A percentile compares a stretch with the other conserved stretches of the same genome.
phyloP scores from a whole-genome alignment of 2,329 filamentous ascomycete genomes.

The Aspergillus aculeatus region DNA sequence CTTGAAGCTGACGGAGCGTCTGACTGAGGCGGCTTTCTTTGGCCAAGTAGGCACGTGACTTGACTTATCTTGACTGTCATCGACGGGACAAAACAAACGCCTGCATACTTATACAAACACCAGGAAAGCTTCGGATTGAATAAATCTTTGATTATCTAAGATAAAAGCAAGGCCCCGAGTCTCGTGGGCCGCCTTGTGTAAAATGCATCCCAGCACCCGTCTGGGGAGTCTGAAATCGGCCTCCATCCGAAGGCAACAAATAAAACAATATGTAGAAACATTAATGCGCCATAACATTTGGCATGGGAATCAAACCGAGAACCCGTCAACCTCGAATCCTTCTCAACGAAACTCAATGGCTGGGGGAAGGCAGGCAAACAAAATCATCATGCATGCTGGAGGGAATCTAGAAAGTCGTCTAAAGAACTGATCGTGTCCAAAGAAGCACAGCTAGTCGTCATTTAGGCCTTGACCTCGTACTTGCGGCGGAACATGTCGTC shows the following conservation, averaged over 20 bases:
- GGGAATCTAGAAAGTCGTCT: conserved; percentile 39
- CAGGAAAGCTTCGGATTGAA: neutral
- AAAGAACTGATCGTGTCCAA: conserved; percentile 28
- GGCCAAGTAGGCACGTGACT: too few relatives aligned
- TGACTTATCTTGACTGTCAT: neutral
- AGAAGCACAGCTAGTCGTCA: conserved; percentile 20
- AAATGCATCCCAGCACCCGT: conserved; percentile 7
- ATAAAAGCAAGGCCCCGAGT: conserved; percentile 17
- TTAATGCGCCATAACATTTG: conserved; percentile 2
- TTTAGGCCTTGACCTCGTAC: conserved; percentile 72
- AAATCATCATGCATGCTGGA: conserved; percentile 31
- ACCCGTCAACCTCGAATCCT: conserved; percentile 6
- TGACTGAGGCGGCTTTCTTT: too few relatives aligned
- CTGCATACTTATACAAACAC: neutral
- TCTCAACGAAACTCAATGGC: conserved; percentile 23
- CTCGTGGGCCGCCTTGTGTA: conserved; percentile 12
- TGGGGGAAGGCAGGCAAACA: conserved; percentile 26
- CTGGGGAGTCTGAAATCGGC: conserved; percentile 1
- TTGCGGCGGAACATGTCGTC: conserved; percentile 84
- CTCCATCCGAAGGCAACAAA: conserved; percentile 3
- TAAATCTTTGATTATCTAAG: conserved; percentile 13
- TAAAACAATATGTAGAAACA: conserved; percentile 4
- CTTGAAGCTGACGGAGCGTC: too few relatives aligned
- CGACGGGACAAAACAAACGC: neutral
- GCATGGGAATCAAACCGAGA: conserved; percentile 5